A percentile compares a stretch with the other conserved stretches of the same genome.
Conservation (phyloP, 192 early-diverging fungal genomes). For the Umbelopsis sp. region DNA sequence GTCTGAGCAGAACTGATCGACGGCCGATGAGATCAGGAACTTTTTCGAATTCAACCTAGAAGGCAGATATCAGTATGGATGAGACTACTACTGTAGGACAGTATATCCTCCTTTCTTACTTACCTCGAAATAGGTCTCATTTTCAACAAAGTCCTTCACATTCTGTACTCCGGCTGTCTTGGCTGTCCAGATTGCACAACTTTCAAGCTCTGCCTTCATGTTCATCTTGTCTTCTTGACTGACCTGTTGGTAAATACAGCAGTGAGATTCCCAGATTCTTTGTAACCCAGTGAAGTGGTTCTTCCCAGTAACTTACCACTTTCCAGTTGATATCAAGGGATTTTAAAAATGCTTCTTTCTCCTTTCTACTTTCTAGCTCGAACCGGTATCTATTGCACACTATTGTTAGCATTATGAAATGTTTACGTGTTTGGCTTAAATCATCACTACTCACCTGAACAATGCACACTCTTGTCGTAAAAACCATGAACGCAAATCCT, state of each 20-base stretch:
- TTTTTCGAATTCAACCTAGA: conserved; percentile 69
- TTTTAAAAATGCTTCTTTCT: conserved; percentile 59
- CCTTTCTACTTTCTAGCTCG: conserved; percentile 38
- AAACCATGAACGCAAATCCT: conserved; percentile 76
- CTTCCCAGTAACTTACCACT: conserved; percentile 27
- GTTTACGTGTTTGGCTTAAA: neutral
- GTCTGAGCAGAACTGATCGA: conserved; percentile 61
- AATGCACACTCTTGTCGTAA: conserved; percentile 69
- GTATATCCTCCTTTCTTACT: neutral
- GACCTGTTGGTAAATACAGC: conserved; percentile 4
- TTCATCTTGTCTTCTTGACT: conserved; percentile 29
- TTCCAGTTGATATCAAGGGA: conserved; percentile 51
- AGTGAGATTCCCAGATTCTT: too few species aligned
- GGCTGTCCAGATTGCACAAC: conserved; percentile 8
- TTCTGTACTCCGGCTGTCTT: neutral
- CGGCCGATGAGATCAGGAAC: conserved; percentile 63
- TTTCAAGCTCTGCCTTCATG: conserved; percentile 21
- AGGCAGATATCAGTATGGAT: conserved; percentile 30
- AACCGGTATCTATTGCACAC: conserved; percentile 40
- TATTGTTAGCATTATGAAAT: neutral
- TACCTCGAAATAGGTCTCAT: conserved; percentile 51
- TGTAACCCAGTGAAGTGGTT: too few species aligned
- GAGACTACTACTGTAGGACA: neutral
- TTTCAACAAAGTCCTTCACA: conserved; percentile 25
- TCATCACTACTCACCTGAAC: conserved; percentile 48